Evolutionary conservation across 2,329 filamentous ascomycete species (phyloP), one percentile per base, ranked within the genome.

Genomic region (Fusarium staphyleae): DNA sequence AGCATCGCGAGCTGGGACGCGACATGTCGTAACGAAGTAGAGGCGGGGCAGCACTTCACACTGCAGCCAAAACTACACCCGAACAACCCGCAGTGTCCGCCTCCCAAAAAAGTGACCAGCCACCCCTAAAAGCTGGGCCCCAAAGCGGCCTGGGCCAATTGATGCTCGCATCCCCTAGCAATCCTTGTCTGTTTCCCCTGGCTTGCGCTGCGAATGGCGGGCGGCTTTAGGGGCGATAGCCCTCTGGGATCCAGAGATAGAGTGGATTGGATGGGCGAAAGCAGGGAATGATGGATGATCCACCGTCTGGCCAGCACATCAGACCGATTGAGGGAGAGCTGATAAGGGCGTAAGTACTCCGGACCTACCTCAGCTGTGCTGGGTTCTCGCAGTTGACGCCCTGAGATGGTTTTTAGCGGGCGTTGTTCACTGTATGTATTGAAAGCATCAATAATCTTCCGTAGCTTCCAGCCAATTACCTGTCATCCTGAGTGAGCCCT

Each of bases 201-300:
- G 42, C 47, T 60, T 47, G 51, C 32, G 49, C 44, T 50, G 55
- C 34, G 35, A 60, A 44, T 60, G 59, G 52, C 55, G 59, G 55
- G 59, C 59, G 59, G 35, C 39, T 35, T 43, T 45, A 56, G 51
- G 45, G 43, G 50, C 43, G 42, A 62, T 56, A 39, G 54, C 13
- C 43, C 54, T 55, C 48, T 61, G 32, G 39, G 33, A 47, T 44
- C 41, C 42, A 40, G 22, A 49, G 42, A 43, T 45, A 35, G 52
- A 48, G 51, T 58, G 53, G 41, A 51, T 13, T 28, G 35, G 35
- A 54, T 49, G 47, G 51, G 57, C 6, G 22, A 24, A 24, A 24
- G 22, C 22, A 24, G 22, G 22, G 22, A 24, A 24, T 24, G 7
- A 24, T 24, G 57, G 57, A 42, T 18, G 46, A 59, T 58, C 58